Evolutionary conservation across 768 basidiomycete genomes (phyloP).

Genomic region (Boletus pseudo-olivaceus): DNA sequence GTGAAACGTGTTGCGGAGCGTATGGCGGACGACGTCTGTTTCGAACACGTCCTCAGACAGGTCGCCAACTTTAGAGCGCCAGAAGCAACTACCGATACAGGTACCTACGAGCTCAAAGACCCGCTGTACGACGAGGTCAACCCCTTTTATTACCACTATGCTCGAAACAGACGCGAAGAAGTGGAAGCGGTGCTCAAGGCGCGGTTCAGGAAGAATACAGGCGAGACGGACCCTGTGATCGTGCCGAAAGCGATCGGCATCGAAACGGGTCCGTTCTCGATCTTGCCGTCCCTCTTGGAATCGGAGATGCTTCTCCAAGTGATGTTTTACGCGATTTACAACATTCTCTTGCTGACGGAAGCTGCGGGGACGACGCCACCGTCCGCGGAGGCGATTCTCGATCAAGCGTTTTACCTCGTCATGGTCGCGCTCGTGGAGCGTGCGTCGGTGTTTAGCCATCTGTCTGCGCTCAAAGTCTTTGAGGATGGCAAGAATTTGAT

Average conservation of each 20-base stretch:
- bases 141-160: slow-evolving; percentile 95
- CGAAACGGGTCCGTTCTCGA: slow-evolving; percentile 62
- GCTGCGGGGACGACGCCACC: slow-evolving; percentile 57
- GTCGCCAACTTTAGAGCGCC: slow-evolving; percentile 84
- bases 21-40: slow-evolving; percentile 76
- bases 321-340: slow-evolving; percentile 78
- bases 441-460: slow-evolving; percentile 54
- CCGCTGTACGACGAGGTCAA: slow-evolving; percentile 84
- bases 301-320: slow-evolving; percentile 73
- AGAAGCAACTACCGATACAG: slow-evolving; percentile 71
- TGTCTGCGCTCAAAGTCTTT: slow-evolving; percentile 54
- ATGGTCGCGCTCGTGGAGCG: slow-evolving; percentile 83
- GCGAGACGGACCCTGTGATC: slow-evolving; percentile 64
- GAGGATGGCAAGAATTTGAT: slow-evolving; percentile 60
- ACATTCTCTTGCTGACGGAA: slow-evolving; percentile 66
- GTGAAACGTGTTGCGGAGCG: slow-evolving; percentile 89
- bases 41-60: slow-evolving; percentile 72
- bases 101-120: slow-evolving; percentile 85
- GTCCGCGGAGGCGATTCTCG: slow-evolving; percentile 85
- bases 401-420: slow-evolving; percentile 80
- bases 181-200: slow-evolving; percentile 74
- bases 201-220: slow-evolving; percentile 62
- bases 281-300: slow-evolving; percentile 61
- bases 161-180: slow-evolving; percentile 89
- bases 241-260: slow-evolving; percentile 71